Evolutionary conservation across 148 eudicot genomes (phyloP).

Genomic region (Arctostaphylos glauca): DNA sequence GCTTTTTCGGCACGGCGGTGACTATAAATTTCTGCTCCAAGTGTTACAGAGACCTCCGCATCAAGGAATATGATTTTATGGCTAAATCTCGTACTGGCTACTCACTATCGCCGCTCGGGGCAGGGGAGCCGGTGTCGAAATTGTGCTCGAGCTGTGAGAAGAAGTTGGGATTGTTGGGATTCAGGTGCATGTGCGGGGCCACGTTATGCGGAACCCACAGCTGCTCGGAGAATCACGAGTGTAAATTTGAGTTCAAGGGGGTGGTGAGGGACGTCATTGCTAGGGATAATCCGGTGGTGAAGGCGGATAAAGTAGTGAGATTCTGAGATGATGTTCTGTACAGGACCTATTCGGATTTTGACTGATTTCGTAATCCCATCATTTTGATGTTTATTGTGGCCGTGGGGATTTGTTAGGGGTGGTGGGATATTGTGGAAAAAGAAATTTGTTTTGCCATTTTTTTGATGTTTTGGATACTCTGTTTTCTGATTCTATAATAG

Average conservation of each 20-base stretch:
- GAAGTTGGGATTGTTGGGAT: conserved; percentile 65
- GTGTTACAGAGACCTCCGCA: conserved; percentile 39
- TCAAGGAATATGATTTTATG: conserved; percentile 18
- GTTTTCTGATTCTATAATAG: no score
- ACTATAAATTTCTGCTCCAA: conserved; percentile 60
- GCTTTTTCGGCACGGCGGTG: conserved; percentile 58
- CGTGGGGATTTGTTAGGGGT: no score
- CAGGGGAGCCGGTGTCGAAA: conserved; percentile 16
- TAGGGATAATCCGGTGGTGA: conserved; percentile 15
- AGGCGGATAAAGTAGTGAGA: conserved; percentile 6
- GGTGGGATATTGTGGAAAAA: no score
- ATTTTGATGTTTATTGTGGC: no score
- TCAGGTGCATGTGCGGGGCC: conserved; percentile 51
- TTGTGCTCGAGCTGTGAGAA: conserved; percentile 54
- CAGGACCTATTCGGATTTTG: not conserved
- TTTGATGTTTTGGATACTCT: no score
- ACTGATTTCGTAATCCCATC: not conserved
- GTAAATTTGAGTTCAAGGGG: conserved; percentile 11
- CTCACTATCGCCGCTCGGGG: no score
- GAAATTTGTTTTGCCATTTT: no score
- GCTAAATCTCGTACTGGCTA: no score
- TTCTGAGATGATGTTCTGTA: not conserved
- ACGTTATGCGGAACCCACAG: conserved; percentile 41
- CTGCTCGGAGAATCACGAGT: conserved; percentile 16
- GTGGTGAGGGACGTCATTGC: conserved; percentile 8